Percentiles rank a stretch among this genome's conserved stretches.
phyloP scores from a whole-genome alignment of 192 early-diverging fungal species.

The Diversispora epigaea region DNA sequence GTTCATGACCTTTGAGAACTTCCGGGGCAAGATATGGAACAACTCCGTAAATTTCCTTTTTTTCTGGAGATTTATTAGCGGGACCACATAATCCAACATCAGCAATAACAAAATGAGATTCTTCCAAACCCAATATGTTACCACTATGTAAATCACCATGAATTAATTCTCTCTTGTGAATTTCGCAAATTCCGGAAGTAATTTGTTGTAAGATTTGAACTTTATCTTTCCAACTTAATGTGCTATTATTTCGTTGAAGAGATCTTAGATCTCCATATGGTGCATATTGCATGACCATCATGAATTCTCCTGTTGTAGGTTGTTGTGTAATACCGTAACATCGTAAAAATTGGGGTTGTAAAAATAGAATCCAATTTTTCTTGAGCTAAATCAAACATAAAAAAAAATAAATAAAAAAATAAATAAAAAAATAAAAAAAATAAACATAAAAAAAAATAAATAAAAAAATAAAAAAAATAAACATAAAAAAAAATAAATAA shows the following conservation, averaged over 20 bases:
- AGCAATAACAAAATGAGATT: conserved; percentile 41
- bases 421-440: conserved; percentile 13
- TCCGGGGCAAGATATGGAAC: conserved; percentile 46
- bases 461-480: background rate
- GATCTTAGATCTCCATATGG: conserved; percentile 39
- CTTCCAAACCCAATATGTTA: conserved; percentile 45
- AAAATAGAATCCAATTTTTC: conserved; percentile 12
- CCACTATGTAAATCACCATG: conserved; percentile 50
- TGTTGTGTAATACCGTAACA: conserved; percentile 44
- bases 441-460: background rate
- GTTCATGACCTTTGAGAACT: conserved; percentile 14
- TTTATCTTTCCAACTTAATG: conserved; percentile 34
- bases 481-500: background rate
- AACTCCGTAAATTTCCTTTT: conserved; percentile 36
- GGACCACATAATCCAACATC: conserved; percentile 39
- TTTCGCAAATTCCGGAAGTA: conserved; percentile 37
- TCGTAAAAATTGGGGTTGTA: conserved; percentile 24
- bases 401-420: conserved; percentile 38
- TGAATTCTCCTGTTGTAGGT: conserved; percentile 39
- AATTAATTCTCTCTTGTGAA: conserved; percentile 45
- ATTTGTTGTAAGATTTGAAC: conserved; percentile 37
- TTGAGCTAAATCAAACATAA: conserved; percentile 29
- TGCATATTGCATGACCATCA: conserved; percentile 46
- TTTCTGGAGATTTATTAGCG: conserved; percentile 17
- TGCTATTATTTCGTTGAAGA: conserved; percentile 35